Percentiles rank a stretch among this genome's conserved stretches.
These are phyloP conservation scores for Schizothecium vesticola DNA, from an alignment of 495 filamentous ascomycete species.

Conservation along the genomic window DNA sequence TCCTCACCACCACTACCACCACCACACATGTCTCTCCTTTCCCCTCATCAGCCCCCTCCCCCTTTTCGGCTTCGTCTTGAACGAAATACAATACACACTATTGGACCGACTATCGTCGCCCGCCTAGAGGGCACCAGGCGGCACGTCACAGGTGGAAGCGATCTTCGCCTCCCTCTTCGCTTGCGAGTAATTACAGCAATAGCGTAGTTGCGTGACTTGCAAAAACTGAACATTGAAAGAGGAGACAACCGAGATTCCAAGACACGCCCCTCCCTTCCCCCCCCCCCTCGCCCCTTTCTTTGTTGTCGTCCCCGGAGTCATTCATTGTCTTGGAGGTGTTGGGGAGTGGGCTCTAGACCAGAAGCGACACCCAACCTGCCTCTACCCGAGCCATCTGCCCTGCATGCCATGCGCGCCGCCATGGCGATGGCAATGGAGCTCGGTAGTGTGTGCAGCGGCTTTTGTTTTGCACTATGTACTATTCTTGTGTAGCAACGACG, in stretches of 20 bases:
- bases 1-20: neutral
- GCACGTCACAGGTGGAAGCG: neutral
- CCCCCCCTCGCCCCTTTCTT: neutral
- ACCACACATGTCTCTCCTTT: neutral
- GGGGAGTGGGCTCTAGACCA: neutral
- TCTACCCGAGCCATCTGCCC: neutral
- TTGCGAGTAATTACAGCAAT: neutral
- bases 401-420: neutral
- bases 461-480: neutral
- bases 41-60: neutral
- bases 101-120: neutral
- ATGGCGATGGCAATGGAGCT: neutral
- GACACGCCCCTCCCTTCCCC: too few relatives aligned
- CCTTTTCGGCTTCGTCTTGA: neutral
- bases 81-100: neutral
- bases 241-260: neutral
- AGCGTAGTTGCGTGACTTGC: neutral
- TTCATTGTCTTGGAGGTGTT: neutral
- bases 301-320: neutral
- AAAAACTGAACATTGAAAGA: neutral
- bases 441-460: neutral
- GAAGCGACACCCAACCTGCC: neutral
- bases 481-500: neutral
- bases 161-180: neutral
- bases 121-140: neutral